phyloP scores from a whole-genome alignment of 176 grass and related monocot species.

The Chrysopogon serrulatus region DNA sequence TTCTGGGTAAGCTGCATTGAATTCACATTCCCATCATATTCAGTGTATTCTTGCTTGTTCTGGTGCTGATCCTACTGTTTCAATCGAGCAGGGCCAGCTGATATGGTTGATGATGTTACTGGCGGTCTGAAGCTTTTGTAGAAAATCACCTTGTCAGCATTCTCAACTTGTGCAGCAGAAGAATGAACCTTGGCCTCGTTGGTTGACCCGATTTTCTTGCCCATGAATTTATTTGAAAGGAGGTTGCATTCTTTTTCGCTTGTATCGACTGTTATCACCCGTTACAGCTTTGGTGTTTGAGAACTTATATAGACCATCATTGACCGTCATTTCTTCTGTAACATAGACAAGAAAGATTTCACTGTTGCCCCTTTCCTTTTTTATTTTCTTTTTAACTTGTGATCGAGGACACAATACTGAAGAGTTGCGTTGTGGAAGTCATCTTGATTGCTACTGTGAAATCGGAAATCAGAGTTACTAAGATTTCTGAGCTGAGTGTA shows the following conservation, averaged over 20 bases:
- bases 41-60: not conserved
- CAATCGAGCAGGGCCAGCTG: constrained; percentile 49
- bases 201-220: not conserved
- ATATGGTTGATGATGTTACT: constrained; percentile 84
- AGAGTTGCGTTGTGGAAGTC: not conserved
- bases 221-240: constrained; percentile 11
- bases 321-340: not conserved
- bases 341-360: not conserved
- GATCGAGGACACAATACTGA: not conserved
- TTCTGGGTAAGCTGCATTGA: constrained; percentile 56
- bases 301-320: not conserved
- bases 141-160: not conserved
- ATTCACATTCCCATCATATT: not conserved
- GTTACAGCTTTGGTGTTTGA: not conserved
- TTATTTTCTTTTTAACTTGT: not conserved
- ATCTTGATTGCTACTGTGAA: not conserved
- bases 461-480: not conserved
- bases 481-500: not conserved
- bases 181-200: not conserved
- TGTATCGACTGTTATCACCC: constrained; percentile 6
- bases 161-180: not conserved
- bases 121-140: constrained; percentile 74
- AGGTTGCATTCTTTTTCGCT: not conserved
- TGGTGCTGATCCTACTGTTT: not conserved
- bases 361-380: not conserved